These are phyloP conservation scores for Trametes coccinea DNA, from an alignment of 768 basidiomycete genomes.

Conservation along the genomic window DNA sequence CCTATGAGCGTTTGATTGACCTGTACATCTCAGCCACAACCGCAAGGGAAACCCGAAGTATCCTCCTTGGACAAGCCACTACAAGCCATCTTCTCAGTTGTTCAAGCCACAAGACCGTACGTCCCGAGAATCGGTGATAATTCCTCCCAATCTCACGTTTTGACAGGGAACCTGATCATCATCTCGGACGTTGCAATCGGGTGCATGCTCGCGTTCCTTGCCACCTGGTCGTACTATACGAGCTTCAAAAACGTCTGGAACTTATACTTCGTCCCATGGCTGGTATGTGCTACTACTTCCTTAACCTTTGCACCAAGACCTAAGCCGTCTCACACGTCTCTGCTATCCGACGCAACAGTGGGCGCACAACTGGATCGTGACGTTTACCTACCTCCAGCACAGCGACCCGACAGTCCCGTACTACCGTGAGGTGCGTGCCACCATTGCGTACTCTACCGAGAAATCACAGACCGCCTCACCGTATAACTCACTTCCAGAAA, in stretches of 20 bases:
- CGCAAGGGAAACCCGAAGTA: slow-evolving; percentile 31
- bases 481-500: slow-evolving; percentile 8
- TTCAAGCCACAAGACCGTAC: slow-evolving; percentile 49
- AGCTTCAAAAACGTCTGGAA: slow-evolving; percentile 38
- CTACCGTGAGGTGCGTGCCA: slow-evolving; percentile 21
- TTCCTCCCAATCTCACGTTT: not conserved
- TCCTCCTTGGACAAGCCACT: slow-evolving; percentile 28
- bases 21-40: slow-evolving; percentile 19
- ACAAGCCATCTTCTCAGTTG: slow-evolving; percentile 39
- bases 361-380: slow-evolving; percentile 42
- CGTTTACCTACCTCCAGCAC: slow-evolving; percentile 31
- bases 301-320: not conserved
- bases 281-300: slow-evolving; percentile 34
- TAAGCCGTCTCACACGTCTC: not conserved
- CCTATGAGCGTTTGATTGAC: not conserved
- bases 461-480: not conserved
- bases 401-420: slow-evolving; percentile 30
- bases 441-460: not conserved
- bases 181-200: slow-evolving; percentile 44
- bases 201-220: slow-evolving; percentile 40
- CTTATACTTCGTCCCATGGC: slow-evolving; percentile 51
- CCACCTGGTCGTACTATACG: slow-evolving; percentile 30
- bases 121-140: slow-evolving; percentile 1
- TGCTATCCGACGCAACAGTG: slow-evolving; percentile 31
- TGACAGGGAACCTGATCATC: slow-evolving; percentile 33